Evolutionary conservation across 2,329 filamentous ascomycete species (phyloP).

Genomic region (Verticillium nonalfalfae): DNA sequence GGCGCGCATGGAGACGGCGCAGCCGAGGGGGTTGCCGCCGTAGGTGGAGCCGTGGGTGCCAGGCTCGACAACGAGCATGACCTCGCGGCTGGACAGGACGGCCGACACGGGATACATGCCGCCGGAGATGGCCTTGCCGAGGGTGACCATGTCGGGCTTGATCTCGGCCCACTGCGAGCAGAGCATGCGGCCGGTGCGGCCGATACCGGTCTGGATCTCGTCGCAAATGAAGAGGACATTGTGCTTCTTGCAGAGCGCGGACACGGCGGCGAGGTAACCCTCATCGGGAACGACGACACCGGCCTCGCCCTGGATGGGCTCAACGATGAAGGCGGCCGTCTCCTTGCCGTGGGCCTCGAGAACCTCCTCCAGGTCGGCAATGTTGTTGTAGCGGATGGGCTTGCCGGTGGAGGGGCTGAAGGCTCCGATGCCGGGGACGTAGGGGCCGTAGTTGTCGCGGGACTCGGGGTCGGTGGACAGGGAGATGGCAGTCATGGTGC

Average conservation of each 20-base stretch:
- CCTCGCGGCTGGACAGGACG: slow-evolving; percentile 78
- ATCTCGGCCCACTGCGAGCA: slow-evolving; percentile 93
- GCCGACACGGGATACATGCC: slow-evolving; percentile 99
- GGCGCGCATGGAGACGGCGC: slow-evolving; percentile 90
- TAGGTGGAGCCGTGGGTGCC: slow-evolving; percentile 99
- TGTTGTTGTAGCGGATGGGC: slow-evolving; percentile 79
- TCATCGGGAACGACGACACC: slow-evolving; percentile 93
- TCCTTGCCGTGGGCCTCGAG: slow-evolving; percentile 76
- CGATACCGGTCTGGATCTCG: slow-evolving; percentile 97
- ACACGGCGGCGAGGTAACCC: slow-evolving; percentile 74
- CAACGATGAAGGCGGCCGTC: slow-evolving; percentile 87
- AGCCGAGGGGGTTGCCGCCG: slow-evolving; percentile 92
- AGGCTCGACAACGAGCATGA: slow-evolving; percentile 94
- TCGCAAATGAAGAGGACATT: slow-evolving; percentile 96
- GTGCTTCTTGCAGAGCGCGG: slow-evolving; percentile 86
- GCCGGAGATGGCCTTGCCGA: slow-evolving; percentile 96
- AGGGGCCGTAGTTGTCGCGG: slow-evolving; percentile 93
- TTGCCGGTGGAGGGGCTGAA: slow-evolving; percentile 66
- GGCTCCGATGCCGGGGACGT: slow-evolving; percentile 82
- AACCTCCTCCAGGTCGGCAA: slow-evolving; percentile 70
- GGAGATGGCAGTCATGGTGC: slow-evolving; percentile 92
- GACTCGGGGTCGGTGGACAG: slow-evolving; percentile 95
- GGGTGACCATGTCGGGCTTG: slow-evolving; percentile 88
- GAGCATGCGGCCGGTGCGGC: slow-evolving; percentile 86
- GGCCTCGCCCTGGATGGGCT: slow-evolving; percentile 96